Conservation (phyloP, 2,329 filamentous ascomycete genomes). For the Pseudovirgaria hyperparasitica region DNA sequence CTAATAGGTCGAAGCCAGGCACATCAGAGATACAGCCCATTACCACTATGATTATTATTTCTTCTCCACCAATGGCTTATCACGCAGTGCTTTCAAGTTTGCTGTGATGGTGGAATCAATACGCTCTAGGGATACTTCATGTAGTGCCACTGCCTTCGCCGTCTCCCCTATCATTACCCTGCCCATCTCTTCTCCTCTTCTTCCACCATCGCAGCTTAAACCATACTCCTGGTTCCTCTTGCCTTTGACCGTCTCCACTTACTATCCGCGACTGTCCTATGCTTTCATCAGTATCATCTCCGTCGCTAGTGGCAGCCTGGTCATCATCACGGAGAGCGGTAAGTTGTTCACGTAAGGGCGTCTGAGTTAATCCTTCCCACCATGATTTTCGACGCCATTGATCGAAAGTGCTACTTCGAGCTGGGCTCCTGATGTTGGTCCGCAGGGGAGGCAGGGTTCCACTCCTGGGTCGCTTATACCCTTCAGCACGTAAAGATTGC, state of each 20-base stretch:
- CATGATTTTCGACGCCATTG: slow-evolving; percentile 23
- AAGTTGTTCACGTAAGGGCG: slow-evolving; percentile 11
- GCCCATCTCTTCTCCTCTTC: slow-evolving; percentile 17
- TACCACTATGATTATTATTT: no score
- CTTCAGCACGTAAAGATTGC: slow-evolving; percentile 14
- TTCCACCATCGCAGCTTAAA: slow-evolving; percentile 26
- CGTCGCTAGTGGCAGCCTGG: slow-evolving; percentile 17
- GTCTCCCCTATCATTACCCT: not conserved
- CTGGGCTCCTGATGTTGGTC: slow-evolving; percentile 7
- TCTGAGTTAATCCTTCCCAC: slow-evolving; percentile 19
- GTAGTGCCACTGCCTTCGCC: not conserved
- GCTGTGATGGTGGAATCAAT: no score
- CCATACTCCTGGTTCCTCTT: slow-evolving; percentile 21
- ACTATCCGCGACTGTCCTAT: slow-evolving; percentile 15
- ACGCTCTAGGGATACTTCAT: no score
- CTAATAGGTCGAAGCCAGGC: no score
- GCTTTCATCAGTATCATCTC: slow-evolving; percentile 5
- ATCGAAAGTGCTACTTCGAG: slow-evolving; percentile 17
- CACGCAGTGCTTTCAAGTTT: no score
- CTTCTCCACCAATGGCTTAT: no score
- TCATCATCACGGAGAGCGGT: slow-evolving; percentile 17
- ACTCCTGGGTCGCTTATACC: slow-evolving; percentile 21
- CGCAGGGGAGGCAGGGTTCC: slow-evolving; percentile 18
- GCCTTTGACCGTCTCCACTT: slow-evolving; percentile 10
- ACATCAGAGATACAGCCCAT: no score